Conservation (phyloP, 176 grass and related monocot species). For the Musa schizocarpa region DNA sequence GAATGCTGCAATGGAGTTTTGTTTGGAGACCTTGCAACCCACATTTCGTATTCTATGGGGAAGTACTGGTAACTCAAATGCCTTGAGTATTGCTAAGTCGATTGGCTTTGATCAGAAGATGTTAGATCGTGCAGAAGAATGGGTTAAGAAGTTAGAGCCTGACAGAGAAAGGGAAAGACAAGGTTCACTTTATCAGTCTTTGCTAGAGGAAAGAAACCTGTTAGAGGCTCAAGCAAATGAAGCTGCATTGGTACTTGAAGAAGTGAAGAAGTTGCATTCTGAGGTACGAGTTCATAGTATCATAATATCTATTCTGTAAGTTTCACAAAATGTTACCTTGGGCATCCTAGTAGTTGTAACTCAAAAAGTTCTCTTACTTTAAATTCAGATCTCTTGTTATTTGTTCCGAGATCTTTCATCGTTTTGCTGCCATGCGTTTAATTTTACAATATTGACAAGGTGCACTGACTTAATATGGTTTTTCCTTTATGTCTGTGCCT, state of each 20-base stretch:
- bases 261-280: constrained; percentile 30
- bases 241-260: constrained; percentile 49
- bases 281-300: constrained; percentile 28
- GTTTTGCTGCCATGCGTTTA: not conserved
- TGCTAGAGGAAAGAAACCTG: constrained; percentile 37
- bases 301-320: not conserved
- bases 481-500: not conserved
- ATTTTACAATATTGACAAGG: not conserved
- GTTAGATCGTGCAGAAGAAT: constrained; percentile 47
- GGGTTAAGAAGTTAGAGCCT: constrained; percentile 54
- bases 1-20: constrained; percentile 87
- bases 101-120: constrained; percentile 71
- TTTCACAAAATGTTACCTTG: not conserved
- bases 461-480: not conserved
- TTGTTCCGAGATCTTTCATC: not conserved
- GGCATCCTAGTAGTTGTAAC: not conserved
- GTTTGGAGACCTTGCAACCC: constrained; percentile 52
- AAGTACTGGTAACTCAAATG: constrained; percentile 66
- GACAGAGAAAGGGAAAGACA: constrained; percentile 63
- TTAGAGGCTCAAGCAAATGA: constrained; percentile 51
- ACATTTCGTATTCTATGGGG: constrained; percentile 66
- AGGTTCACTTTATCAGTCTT: constrained; percentile 58
- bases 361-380: not conserved
- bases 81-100: constrained; percentile 58
- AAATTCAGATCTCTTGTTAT: not conserved